Base-by-base conservation (phyloP, 2,329 filamentous ascomycete genomes). In the Zopfia rhizophila region DNA sequence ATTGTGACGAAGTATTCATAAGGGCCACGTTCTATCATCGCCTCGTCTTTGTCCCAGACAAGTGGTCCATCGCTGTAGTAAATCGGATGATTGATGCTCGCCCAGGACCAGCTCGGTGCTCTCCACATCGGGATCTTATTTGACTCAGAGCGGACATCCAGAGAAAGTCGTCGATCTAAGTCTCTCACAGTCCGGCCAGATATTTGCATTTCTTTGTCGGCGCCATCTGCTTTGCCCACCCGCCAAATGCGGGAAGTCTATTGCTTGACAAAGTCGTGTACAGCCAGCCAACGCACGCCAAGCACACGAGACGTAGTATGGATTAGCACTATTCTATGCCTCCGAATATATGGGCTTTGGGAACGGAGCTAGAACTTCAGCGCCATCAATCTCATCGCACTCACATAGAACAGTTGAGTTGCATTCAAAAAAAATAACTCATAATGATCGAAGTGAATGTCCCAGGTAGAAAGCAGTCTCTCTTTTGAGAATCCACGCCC, bases 101-200 rank as follows among this genome's bases (percentile, higher is more conserved):
- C 37, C 37, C 37, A 39, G 13, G 23, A 28, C 37, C 37, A 39
- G 14, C 22, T 18, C 8, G 37, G 37, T 8, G 37, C 37, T 1
- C 16, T 37, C 5, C 3, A 27, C n/a, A n/a, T n/a, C n/a, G 24
- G 24, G 24, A 8, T 27, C 24, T n/a, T 27, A 27, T 27, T 8
- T 8, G 24, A 27, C n/a, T 27, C n/a, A n/a, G n/a, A n/a, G n/a
- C n/a, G n/a, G 24, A 27, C n/a, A 8, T 8, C 24, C 24, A 27
- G n/a, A 27, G 24, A 8, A 27, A n/a, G n/a, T 27, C 24, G 8
- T 27, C 24, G 8, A 27, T 27, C 8, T 8, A n/a, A n/a, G 24
- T 27, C 24, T 27, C 24, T 24, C 37, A 39, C 14, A 39, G 37
- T 5, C 37, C 37, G 10, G 37, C 22, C 14, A 37, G 5, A 37